These are phyloP conservation scores for Graphiopsis chlorocephala DNA, from an alignment of 2,329 filamentous ascomycete species.

Conservation along the genomic window DNA sequence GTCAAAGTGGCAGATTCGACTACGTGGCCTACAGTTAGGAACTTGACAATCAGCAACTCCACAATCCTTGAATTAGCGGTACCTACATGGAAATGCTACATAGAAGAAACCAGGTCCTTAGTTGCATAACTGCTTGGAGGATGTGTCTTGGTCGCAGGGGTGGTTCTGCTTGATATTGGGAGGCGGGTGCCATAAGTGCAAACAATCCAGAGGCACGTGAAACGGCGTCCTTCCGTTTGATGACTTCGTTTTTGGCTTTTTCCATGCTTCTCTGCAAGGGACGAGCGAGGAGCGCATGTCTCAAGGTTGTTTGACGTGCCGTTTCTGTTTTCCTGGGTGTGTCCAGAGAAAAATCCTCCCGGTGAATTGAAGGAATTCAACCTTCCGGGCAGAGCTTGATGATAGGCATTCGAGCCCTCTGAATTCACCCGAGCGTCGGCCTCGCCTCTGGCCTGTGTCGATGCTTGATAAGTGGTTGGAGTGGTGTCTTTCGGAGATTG, in stretches of 20 bases:
- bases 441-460: background rate
- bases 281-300: background rate
- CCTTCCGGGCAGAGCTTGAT: background rate
- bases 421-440: background rate
- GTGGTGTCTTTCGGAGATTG: background rate
- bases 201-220: background rate
- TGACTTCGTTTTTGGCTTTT: background rate
- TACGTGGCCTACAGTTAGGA: background rate
- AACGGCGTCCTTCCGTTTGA: background rate
- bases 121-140: background rate
- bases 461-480: background rate
- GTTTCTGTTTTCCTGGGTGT: background rate
- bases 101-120: background rate
- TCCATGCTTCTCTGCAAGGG: background rate
- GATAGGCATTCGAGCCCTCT: too few relatives aligned
- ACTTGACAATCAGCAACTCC: background rate
- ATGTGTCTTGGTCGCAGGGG: background rate
- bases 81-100: background rate
- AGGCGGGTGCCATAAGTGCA: background rate
- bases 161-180: background rate
- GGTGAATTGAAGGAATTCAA: background rate
- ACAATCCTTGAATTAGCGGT: background rate
- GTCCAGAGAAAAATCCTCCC: background rate
- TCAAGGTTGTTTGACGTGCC: background rate
- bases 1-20: background rate